Evolutionary conservation across 2,329 filamentous ascomycete species (phyloP), one percentile per base, ranked within the genome.

Genomic region (Coleophoma eucalyptorum): DNA sequence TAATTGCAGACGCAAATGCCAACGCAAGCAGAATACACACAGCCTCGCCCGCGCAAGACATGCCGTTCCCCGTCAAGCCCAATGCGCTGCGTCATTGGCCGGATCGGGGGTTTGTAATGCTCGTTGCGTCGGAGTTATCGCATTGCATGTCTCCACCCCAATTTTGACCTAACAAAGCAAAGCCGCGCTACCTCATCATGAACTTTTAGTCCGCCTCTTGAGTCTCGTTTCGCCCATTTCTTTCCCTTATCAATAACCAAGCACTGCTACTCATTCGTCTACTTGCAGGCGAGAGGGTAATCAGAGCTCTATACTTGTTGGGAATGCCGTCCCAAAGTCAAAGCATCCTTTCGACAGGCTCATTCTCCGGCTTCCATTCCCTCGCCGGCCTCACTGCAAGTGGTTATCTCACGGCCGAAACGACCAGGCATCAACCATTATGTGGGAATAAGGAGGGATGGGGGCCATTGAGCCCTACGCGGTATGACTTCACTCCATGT

Each of bases 401-500:
- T 51, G 72, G 76, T 55, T 90, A 89, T 69, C 78, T 90, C 54
- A 76, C 64, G 33, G 67, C 72, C 18, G 68, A 68, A 45, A 58
- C 57, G 47, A 56, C 59, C 47, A 46, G 46, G 19, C 44, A 46
- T 58, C 88, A 95, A 67, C 84, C 89, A 51, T 76, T 97, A 69
- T 97, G 93, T 72, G 83, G 87, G 68, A 94, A 96, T 71, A 76
- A 78, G 49, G 93, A 97, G 71, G 95, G 94, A 63, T 99, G 94
- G 94, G 95, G 95, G 1, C 94, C 94, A 19, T 67, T 99, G 66
- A 97, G 91, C 70, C 84, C 86, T 34, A 78, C 84, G 59, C 81
- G 93, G 68, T 97, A 90, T 70, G 94, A 99, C 72, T 91, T 99
- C 64, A 97, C 94, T 15, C 93, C 94, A 38, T 99, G 94, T 75